Conservation (phyloP, 2,329 filamentous ascomycete genomes). For the Thielaviopsis populi region DNA sequence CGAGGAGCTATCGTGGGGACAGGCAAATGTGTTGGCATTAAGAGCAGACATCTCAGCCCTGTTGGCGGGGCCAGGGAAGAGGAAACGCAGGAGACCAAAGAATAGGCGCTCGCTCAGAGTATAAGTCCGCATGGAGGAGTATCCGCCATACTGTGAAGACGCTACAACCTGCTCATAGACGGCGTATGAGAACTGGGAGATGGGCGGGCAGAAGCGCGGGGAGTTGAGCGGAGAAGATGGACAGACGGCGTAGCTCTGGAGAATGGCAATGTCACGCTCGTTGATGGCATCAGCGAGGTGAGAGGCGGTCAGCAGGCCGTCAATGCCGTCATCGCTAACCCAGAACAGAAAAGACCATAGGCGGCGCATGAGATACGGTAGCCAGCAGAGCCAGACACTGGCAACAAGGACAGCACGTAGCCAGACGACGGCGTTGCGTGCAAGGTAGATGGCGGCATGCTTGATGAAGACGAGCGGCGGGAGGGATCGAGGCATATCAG, state of each 20-base stretch:
- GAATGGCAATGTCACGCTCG: constrained; percentile 8
- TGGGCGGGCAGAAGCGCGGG: constrained; percentile 6
- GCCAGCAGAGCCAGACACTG: constrained; percentile 74
- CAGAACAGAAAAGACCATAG: constrained; percentile 93
- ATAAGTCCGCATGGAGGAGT: neutral
- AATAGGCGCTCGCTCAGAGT: constrained; percentile 2
- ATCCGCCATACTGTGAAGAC: constrained; percentile 1
- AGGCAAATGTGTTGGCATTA: constrained; percentile 11
- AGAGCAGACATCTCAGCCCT: constrained; percentile 7
- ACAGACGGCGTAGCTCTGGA: constrained; percentile 21
- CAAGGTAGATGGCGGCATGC: constrained; percentile 58
- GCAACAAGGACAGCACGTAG: constrained; percentile 62
- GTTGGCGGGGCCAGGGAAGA: constrained; percentile 8
- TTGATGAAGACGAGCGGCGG: constrained; percentile 68
- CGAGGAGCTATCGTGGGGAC: constrained; percentile 24
- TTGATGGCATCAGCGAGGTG: constrained; percentile 3
- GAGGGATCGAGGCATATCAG: constrained; percentile 75
- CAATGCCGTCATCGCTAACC: constrained; percentile 65
- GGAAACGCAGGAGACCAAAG: constrained; percentile 1
- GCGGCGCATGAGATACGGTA: constrained; percentile 81
- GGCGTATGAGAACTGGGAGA: constrained; percentile 10
- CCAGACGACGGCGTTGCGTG: constrained; percentile 62
- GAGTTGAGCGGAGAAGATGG: constrained; percentile 21
- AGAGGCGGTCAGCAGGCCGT: constrained; percentile 20
- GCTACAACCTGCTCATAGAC: constrained; percentile 11